These are phyloP conservation scores for Nitzschia putrida DNA, from an alignment of 108 stramenopile genomes.

Conservation along the genomic window DNA sequence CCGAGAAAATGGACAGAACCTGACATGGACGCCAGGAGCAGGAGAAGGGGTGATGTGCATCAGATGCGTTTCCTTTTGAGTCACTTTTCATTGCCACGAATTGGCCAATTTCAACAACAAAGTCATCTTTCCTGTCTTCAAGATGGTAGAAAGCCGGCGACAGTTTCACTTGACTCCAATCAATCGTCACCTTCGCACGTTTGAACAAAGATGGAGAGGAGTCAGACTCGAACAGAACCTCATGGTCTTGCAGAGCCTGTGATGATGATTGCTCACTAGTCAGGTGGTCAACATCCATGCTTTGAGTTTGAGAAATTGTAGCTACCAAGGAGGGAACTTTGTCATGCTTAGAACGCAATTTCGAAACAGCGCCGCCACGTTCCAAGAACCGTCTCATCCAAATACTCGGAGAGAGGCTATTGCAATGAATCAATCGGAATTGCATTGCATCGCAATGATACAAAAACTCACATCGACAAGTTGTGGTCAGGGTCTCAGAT, in stretches of 20 bases:
- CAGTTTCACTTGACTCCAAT: no score
- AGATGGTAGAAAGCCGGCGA: no score
- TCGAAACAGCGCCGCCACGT: constrained; percentile 21
- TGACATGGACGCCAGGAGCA: constrained; percentile 46
- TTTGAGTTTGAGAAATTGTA: no score
- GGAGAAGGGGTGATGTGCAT: constrained; percentile 8
- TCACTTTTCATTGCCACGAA: constrained; percentile 28
- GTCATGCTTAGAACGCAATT: no score
- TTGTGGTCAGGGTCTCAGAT: not conserved
- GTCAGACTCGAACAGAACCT: no score
- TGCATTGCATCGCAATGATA: constrained; percentile 10
- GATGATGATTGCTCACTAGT: no score
- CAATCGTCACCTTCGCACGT: no score
- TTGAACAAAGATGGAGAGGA: no score
- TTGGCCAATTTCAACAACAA: constrained; percentile 15
- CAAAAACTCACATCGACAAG: constrained; percentile 43
- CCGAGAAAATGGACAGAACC: constrained; percentile 41
- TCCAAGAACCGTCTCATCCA: constrained; percentile 31
- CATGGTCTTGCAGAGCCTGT: no score
- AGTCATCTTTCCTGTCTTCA: no score
- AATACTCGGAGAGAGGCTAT: constrained; percentile 12
- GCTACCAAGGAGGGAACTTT: no score
- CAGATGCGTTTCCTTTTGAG: not conserved
- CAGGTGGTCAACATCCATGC: no score
- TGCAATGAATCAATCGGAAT: constrained; percentile 42